Evolutionary conservation across 1,284 basidiomycete species (phyloP).

Genomic region (Trametes versicolor): DNA sequence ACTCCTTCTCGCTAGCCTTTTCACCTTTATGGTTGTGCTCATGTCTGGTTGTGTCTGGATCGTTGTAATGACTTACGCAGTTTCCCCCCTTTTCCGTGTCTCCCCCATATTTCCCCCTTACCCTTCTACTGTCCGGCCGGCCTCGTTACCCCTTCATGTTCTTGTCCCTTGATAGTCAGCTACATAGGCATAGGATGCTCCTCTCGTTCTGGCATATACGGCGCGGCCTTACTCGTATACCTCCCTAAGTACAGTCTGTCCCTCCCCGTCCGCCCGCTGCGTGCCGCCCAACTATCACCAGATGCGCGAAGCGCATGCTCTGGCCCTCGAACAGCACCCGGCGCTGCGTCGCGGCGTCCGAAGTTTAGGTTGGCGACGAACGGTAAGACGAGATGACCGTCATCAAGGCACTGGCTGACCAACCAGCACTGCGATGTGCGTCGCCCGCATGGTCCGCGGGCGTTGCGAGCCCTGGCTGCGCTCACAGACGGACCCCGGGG

Average conservation of each 20-base stretch:
- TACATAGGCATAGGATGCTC: slow-evolving; percentile 28
- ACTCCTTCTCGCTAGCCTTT: slow-evolving; percentile 12
- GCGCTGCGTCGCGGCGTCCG: too few relatives aligned
- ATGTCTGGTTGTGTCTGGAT: slow-evolving; percentile 37
- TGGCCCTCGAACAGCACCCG: too few relatives aligned
- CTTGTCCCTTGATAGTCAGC: slow-evolving; percentile 14
- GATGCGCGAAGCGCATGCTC: not conserved
- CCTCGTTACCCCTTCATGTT: slow-evolving; percentile 12
- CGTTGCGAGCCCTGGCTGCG: too few relatives aligned
- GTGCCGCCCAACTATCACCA: not conserved
- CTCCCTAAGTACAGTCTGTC: slow-evolving; percentile 24
- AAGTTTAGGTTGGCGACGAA: too few relatives aligned
- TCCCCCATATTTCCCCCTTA: not conserved
- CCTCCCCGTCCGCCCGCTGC: slow-evolving; percentile 1
- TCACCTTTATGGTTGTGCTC: slow-evolving; percentile 34
- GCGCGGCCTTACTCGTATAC: slow-evolving; percentile 25
- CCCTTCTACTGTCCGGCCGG: slow-evolving; percentile 2
- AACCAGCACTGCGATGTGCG: too few relatives aligned
- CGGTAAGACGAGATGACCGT: too few relatives aligned
- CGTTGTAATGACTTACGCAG: slow-evolving; percentile 31
- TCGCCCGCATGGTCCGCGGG: too few relatives aligned
- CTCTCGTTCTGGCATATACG: slow-evolving; percentile 24
- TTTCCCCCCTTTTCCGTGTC: slow-evolving; percentile 13
- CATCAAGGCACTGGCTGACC: too few relatives aligned
- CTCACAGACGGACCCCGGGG: too few relatives aligned